phyloP scores from a whole-genome alignment of 257 asterid species.

The Ocimum tenuiflorum region DNA sequence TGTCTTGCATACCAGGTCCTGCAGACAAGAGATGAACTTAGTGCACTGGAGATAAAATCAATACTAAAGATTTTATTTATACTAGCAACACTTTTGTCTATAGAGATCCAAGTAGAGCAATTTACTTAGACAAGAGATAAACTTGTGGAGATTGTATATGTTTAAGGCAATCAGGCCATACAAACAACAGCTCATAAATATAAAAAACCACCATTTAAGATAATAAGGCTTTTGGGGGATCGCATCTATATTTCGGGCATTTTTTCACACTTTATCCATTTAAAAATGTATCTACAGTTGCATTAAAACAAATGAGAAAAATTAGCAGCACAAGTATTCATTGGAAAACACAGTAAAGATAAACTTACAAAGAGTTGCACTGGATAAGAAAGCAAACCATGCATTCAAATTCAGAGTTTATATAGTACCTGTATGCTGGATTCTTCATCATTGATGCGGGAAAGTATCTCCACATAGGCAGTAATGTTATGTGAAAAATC shows the following conservation, averaged over 20 bases:
- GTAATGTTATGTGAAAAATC: constrained; percentile 57
- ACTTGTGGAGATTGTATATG: not conserved
- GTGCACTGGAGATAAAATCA: too few species aligned
- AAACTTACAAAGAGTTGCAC: not conserved
- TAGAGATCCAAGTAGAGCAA: constrained; percentile 9
- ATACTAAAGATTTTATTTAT: too few species aligned
- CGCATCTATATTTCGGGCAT: constrained; percentile 13
- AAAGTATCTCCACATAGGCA: constrained; percentile 83
- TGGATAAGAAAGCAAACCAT: constrained; percentile 2
- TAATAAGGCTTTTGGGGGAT: constrained; percentile 18
- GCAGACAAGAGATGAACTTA: too few species aligned
- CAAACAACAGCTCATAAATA: constrained; percentile 13
- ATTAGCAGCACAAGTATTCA: not conserved
- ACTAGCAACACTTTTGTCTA: not conserved
- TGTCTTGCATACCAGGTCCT: constrained; percentile 99
- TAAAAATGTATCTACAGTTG: constrained; percentile 6
- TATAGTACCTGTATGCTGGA: constrained; percentile 83
- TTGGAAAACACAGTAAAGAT: constrained; percentile 2
- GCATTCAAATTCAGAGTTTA: constrained; percentile 15
- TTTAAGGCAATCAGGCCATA: not conserved
- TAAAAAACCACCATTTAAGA: not conserved
- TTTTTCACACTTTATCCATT: constrained; percentile 7
- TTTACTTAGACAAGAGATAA: constrained; percentile 9
- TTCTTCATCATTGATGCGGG: constrained; percentile 94
- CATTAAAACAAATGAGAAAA: constrained; percentile 6